These are phyloP conservation scores for Heterobasidion irregulare DNA, from an alignment of 1,284 basidiomycete genomes.

Conservation along the genomic window DNA sequence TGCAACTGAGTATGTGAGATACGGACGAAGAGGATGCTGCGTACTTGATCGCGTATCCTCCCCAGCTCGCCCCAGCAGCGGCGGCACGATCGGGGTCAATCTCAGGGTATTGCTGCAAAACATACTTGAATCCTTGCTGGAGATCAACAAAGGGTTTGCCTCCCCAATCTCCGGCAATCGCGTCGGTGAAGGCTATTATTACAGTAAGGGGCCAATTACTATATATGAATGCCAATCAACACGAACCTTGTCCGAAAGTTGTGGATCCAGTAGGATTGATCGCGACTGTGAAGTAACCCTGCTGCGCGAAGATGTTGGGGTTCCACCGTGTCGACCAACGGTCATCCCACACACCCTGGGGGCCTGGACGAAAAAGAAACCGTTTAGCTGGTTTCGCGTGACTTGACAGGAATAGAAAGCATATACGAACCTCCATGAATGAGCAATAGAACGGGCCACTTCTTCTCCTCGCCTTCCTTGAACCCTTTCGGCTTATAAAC, in stretches of 20 bases:
- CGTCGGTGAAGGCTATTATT: slow-evolving; percentile 67
- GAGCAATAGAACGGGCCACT: slow-evolving; percentile 66
- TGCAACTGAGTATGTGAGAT: too few relatives aligned
- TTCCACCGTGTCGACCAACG: slow-evolving; percentile 87
- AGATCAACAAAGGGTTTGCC: slow-evolving; percentile 83
- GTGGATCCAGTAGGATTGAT: slow-evolving; percentile 90
- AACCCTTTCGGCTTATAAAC: slow-evolving; percentile 72
- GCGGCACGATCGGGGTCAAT: slow-evolving; percentile 77
- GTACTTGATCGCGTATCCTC: slow-evolving; percentile 80
- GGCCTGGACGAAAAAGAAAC: slow-evolving; percentile 33
- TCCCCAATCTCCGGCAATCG: slow-evolving; percentile 75
- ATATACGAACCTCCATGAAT: slow-evolving; percentile 60
- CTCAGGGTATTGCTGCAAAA: slow-evolving; percentile 68
- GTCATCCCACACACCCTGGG: slow-evolving; percentile 78
- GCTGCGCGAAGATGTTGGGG: slow-evolving; percentile 73
- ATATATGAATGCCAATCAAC: not conserved
- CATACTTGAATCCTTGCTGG: slow-evolving; percentile 66
- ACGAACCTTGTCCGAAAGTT: slow-evolving; percentile 74
- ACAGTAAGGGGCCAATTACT: not conserved
- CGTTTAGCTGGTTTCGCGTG: not conserved
- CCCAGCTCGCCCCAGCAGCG: slow-evolving; percentile 76
- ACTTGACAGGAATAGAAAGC: slow-evolving; percentile 1
- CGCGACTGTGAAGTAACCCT: slow-evolving; percentile 78
- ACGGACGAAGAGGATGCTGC: slow-evolving; percentile 8
- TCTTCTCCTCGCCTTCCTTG: slow-evolving; percentile 55